Evolutionary conservation across 1,284 basidiomycete genomes (phyloP).

Genomic region (Pseudozyma thailandica): DNA sequence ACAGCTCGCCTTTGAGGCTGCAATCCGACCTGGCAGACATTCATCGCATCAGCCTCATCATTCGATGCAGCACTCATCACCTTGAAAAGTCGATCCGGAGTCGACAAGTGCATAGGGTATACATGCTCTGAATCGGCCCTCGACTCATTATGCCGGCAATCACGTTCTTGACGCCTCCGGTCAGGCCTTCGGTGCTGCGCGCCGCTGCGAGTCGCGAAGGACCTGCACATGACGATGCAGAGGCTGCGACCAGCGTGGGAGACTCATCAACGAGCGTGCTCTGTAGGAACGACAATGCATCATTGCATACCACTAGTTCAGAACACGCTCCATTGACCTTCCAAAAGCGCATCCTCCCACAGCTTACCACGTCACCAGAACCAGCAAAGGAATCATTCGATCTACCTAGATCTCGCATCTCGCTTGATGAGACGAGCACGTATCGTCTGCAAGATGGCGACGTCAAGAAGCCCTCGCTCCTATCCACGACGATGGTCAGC

Average conservation of each 20-base stretch:
- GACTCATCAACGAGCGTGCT: background rate
- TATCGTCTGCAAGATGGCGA: background rate
- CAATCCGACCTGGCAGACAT: background rate
- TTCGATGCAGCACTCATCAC: background rate
- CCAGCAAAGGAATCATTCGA: constrained; percentile 17
- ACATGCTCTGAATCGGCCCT: background rate
- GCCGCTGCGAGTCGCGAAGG: constrained; percentile 3
- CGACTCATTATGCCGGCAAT: constrained; percentile 27
- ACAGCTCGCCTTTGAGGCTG: background rate
- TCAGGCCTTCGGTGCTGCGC: constrained; percentile 24
- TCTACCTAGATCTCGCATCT: constrained; percentile 2
- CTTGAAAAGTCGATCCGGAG: background rate
- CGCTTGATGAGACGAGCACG: constrained; percentile 9
- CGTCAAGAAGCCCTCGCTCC: constrained; percentile 17
- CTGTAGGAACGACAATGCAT: background rate
- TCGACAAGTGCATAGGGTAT: too few species aligned
- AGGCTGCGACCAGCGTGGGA: background rate
- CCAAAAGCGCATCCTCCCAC: constrained; percentile 34
- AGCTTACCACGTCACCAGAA: constrained; percentile 36
- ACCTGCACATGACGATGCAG: background rate
- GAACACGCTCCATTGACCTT: constrained; percentile 28
- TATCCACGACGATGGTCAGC: constrained; percentile 17
- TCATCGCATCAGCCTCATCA: background rate
- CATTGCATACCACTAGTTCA: background rate
- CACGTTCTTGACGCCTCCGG: constrained; percentile 40